phyloP scores from a whole-genome alignment of 106 monocot species.

The Gastrodia elata region DNA sequence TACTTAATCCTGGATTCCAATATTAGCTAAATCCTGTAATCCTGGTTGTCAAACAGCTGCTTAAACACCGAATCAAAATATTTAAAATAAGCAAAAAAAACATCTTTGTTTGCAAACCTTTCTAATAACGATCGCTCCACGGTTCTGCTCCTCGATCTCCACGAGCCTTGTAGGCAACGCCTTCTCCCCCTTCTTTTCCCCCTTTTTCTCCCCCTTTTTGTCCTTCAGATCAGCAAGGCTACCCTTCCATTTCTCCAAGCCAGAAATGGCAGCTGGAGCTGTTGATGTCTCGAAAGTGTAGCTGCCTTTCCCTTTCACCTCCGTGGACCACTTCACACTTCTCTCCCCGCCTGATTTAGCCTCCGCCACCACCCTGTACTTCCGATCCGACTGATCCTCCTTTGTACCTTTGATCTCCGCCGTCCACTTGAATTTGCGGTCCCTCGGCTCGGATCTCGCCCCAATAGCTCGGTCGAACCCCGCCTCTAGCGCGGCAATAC shows the following conservation, averaged over 20 bases:
- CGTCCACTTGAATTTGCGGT: slow-evolving; percentile 79
- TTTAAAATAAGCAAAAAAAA: neutral
- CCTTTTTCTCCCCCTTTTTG: slow-evolving; percentile 20
- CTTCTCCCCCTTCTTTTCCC: slow-evolving; percentile 16
- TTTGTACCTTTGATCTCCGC: slow-evolving; percentile 44
- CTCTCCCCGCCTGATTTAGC: slow-evolving; percentile 37
- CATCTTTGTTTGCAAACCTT: slow-evolving; percentile 19
- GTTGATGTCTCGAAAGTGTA: slow-evolving; percentile 30
- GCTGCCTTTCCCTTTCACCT: slow-evolving; percentile 29
- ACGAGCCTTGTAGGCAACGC: slow-evolving; percentile 14
- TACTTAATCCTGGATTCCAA: no score
- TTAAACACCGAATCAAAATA: neutral
- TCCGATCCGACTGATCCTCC: slow-evolving; percentile 33
- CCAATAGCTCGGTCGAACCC: slow-evolving; percentile 15
- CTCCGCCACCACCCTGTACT: slow-evolving; percentile 45
- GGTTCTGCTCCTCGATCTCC: slow-evolving; percentile 42
- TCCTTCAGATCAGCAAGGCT: neutral
- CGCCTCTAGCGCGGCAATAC: slow-evolving; percentile 69
- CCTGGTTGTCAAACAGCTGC: no score
- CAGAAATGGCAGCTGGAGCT: neutral
- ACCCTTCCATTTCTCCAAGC: slow-evolving; percentile 10
- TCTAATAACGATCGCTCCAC: slow-evolving; percentile 26
- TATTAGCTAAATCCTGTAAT: no score
- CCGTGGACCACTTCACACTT: slow-evolving; percentile 33
- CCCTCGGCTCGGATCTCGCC: slow-evolving; percentile 6